phyloP scores from a whole-genome alignment of 1,284 basidiomycete species.

The Melampsora larici-populina region DNA sequence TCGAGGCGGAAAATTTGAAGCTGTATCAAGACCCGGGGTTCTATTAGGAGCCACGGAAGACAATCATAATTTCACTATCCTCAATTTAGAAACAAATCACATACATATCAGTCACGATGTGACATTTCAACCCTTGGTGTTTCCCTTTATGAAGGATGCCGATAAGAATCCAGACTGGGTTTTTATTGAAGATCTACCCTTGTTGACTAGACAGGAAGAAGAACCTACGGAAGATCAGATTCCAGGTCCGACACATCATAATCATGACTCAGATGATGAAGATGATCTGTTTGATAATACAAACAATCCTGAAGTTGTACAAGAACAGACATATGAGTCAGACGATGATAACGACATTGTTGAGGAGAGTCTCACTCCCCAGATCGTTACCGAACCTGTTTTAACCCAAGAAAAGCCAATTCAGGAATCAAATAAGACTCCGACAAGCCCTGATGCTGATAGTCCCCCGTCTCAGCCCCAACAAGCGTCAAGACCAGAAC shows the following conservation, averaged over 20 bases:
- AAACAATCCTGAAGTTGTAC: background rate
- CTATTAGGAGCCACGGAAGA: background rate
- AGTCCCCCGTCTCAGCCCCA: too few species aligned
- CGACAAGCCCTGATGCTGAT: too few species aligned
- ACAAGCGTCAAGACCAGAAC: too few species aligned
- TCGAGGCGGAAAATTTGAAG: background rate
- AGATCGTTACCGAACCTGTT: too few species aligned
- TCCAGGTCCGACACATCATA: background rate
- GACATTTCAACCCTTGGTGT: background rate
- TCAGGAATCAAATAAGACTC: too few species aligned
- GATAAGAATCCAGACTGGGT: background rate
- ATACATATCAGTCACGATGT: background rate
- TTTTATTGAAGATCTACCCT: background rate
- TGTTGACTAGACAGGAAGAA: background rate
- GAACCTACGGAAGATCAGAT: background rate
- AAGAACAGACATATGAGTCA: background rate
- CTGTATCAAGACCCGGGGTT: background rate
- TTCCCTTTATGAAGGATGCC: background rate
- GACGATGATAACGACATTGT: background rate
- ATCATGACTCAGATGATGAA: background rate
- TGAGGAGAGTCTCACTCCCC: too few species aligned
- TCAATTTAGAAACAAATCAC: background rate
- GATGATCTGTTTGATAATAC: background rate
- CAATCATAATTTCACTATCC: too few species aligned
- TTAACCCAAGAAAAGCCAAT: too few species aligned